Evolutionary conservation across 140 eudicot genomes (phyloP), one percentile per base, ranked within the genome.

Genomic region (Bidens hawaiensis): DNA sequence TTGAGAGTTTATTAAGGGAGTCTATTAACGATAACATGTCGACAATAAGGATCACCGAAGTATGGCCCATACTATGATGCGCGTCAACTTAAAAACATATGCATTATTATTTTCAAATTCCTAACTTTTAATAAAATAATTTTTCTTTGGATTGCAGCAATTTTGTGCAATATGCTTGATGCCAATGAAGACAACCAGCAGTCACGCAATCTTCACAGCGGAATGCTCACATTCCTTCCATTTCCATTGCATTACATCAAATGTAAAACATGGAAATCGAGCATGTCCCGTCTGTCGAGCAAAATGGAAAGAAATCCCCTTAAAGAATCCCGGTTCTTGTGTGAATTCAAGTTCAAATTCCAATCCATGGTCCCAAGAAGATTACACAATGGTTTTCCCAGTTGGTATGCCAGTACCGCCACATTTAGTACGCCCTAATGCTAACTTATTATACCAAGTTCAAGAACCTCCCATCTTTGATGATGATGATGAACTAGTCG

Each of bases 271-370:
- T 49, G 97, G 97, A 50, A 89, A 83, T 68, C 87, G 78, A 40
- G 75, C 64, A 2, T 89, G 97, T 62, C 97, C 97, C 0, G 64
- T 83, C 70, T 89, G 97, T 70, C 76, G 97, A 14, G 83, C 95
- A 17, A 83, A 71, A 70, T 89, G 97, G 97, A 85, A 83, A 69
- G 84, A 89, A 60, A 67, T 89, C 38, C 97, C 95, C 13, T 45
- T 81, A 27, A 78, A 71, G 60, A 68, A 69, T 69, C 19, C 81
- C 18, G 80, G 76, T 55, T 57, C 71, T 62, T 70, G 7, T n/a
- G 73, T 64, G 57, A 70, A 74, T 48, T 16, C 79, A 30, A 76
- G 78, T 33, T 72, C 17, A 51, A 78, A 61, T 68, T 13, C 21
- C 19, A 5, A 27, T 70, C n/a, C n/a, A n/a, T n/a, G n/a, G n/a